Base-by-base conservation (phyloP, 331 rosid genomes). In the Pyrus hybrid region DNA sequence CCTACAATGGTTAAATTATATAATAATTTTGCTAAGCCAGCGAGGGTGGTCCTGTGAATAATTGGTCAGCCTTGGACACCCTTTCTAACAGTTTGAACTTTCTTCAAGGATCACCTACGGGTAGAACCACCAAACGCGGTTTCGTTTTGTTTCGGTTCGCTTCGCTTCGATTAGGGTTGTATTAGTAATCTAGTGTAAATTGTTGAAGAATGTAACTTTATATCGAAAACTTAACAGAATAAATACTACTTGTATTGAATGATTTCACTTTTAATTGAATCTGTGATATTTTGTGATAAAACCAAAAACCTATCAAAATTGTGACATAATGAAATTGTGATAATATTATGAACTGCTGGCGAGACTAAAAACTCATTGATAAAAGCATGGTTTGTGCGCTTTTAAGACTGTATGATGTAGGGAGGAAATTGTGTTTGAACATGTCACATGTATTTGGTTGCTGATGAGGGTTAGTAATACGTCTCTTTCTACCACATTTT, bases 401-500 rank as follows among this genome's bases (percentile, higher is more conserved):
- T 17, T 17, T 63, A 6, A 20, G 7, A 25, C 54, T 79, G 29
- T 47, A 45, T 74, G 68, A 79, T 60, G 23, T 35, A 56, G 6
- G 66, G 49, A 16, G 14, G 2, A 13, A 18, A 37, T 37, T 64
- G 56, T 37, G 16, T n/a, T 32, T 54, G 29, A 35, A 23, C 6
- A 10, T 49, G 70, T 66, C 70, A 74, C 85, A 72, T 37, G 81
- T 77, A 84, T 54, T 82, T 77, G 87, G 78, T 79, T 35, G 76
- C 58, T 61, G 57, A 35, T 61, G 57, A 29, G 63, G 75, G 79
- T 81, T 6, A 69, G 85, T 85, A 61, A 73, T 41, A 29, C 1
- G 87, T 83, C 88, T 25, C 47, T 80, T 77, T 89, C 86, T n/a
- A 16, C 20, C 64, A 51, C 78, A 81, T 20, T 63, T 68, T 17